phyloP scores from a whole-genome alignment of 441 rosid genomes.

The Euphorbia schlechtendalii region DNA sequence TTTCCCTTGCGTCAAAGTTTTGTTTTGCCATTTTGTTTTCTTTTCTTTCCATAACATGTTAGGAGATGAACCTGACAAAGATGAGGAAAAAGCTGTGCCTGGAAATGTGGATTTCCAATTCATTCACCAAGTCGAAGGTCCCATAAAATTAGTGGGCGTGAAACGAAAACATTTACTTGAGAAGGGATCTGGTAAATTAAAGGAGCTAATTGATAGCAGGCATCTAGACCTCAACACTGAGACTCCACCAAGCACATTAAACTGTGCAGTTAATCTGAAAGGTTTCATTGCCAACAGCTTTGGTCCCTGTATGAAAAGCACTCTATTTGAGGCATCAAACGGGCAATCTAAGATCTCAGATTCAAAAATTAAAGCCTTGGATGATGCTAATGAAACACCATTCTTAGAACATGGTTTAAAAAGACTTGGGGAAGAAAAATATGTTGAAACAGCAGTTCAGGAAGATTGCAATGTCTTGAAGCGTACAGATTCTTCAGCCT shows the following conservation, averaged over 20 bases:
- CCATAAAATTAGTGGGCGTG: slow-evolving; percentile 14
- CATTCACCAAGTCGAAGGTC: slow-evolving; percentile 21
- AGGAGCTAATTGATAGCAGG: slow-evolving; percentile 26
- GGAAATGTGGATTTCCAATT: slow-evolving; percentile 25
- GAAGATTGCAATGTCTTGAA: slow-evolving; percentile 45
- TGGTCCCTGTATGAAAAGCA: slow-evolving; percentile 14
- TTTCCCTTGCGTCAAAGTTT: not conserved
- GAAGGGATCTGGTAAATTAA: slow-evolving; percentile 19
- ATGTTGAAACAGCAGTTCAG: slow-evolving; percentile 20
- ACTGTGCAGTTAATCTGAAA: slow-evolving; percentile 20
- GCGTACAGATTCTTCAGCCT: slow-evolving; percentile 49
- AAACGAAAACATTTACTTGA: slow-evolving; percentile 30
- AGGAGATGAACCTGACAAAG: slow-evolving; percentile 40
- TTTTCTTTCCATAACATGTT: slow-evolving; percentile 9
- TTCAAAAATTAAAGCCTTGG: slow-evolving; percentile 22
- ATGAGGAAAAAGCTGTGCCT: slow-evolving; percentile 31
- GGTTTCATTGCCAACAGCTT: slow-evolving; percentile 14
- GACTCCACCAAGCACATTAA: slow-evolving; percentile 25
- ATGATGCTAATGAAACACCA: slow-evolving; percentile 30
- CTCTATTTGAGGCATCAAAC: slow-evolving; percentile 28
- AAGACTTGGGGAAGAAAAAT: slow-evolving; percentile 37
- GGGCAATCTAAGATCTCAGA: slow-evolving; percentile 29
- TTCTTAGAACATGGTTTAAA: slow-evolving; percentile 36
- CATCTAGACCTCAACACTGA: slow-evolving; percentile 31
- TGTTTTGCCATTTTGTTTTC: not conserved